These are phyloP conservation scores for Teratosphaeriaceae sp. DNA, from an alignment of 2,329 filamentous ascomycete genomes.

Conservation along the genomic window DNA sequence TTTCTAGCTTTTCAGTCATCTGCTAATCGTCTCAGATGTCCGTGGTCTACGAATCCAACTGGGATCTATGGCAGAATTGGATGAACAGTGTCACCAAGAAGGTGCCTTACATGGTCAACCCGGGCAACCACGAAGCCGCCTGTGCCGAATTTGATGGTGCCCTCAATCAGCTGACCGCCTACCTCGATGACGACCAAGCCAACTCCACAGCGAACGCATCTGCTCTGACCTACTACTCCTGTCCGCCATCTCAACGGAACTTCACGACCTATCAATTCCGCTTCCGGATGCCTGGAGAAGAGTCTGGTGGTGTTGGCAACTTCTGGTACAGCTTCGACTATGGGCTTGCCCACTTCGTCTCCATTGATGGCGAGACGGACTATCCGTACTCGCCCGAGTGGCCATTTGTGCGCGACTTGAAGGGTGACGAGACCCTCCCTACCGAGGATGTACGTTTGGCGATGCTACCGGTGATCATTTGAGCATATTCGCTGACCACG, in stretches of 20 bases:
- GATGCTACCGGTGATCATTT: too few relatives aligned
- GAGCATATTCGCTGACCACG: too few relatives aligned
- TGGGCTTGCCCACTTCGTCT: slow-evolving; percentile 47
- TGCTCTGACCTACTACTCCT: slow-evolving; percentile 45
- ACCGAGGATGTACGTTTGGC: slow-evolving; percentile 29
- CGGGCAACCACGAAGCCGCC: slow-evolving; percentile 46
- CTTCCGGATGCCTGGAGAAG: slow-evolving; percentile 46
- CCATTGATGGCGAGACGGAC: slow-evolving; percentile 45
- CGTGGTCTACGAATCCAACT: slow-evolving; percentile 46
- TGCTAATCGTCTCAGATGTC: too few relatives aligned
- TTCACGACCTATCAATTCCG: slow-evolving; percentile 47
- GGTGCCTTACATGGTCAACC: slow-evolving; percentile 45
- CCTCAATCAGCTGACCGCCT: slow-evolving; percentile 40
- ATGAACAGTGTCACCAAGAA: slow-evolving; percentile 36
- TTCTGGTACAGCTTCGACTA: slow-evolving; percentile 53
- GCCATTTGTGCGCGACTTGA: slow-evolving; percentile 38
- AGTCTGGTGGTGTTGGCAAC: slow-evolving; percentile 44
- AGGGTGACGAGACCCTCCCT: slow-evolving; percentile 36
- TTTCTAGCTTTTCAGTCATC: too few relatives aligned
- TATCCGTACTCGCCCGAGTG: slow-evolving; percentile 43
- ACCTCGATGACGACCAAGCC: slow-evolving; percentile 38
- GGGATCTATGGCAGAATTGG: slow-evolving; percentile 49
- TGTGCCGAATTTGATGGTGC: slow-evolving; percentile 45
- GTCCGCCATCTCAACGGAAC: slow-evolving; percentile 45
- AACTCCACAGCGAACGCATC: slow-evolving; percentile 36